Percentiles rank a stretch among this genome's conserved stretches.
phyloP scores from a whole-genome alignment of 345 rosid genomes.

The Jatropha curcas region DNA sequence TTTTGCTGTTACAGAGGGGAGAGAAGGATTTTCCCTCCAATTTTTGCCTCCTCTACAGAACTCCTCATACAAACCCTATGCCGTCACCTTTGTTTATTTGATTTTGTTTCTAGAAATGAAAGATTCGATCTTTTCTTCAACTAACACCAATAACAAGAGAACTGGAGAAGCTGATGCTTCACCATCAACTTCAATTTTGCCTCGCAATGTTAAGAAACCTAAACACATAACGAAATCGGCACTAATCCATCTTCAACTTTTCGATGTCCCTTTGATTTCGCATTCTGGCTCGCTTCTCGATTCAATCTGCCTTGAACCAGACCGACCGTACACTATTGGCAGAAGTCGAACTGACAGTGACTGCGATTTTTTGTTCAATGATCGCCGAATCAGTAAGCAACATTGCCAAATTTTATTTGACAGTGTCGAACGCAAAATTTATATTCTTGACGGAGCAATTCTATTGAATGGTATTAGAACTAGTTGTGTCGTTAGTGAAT shows the following conservation, averaged over 20 bases:
- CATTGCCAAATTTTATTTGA: slow-evolving; percentile 79
- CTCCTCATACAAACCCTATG: no score
- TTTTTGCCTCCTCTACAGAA: not conserved
- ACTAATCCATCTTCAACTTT: slow-evolving; percentile 37
- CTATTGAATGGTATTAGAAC: slow-evolving; percentile 10
- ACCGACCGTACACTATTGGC: slow-evolving; percentile 62
- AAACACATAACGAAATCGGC: slow-evolving; percentile 40
- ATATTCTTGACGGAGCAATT: slow-evolving; percentile 55
- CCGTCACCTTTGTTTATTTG: not conserved
- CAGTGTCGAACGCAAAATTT: slow-evolving; percentile 45
- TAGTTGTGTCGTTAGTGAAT: slow-evolving; percentile 35
- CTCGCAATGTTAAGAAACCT: slow-evolving; percentile 27
- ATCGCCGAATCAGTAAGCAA: slow-evolving; percentile 55
- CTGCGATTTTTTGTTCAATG: slow-evolving; percentile 52
- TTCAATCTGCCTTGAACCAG: slow-evolving; percentile 46
- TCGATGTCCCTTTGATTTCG: slow-evolving; percentile 57
- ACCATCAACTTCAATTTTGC: slow-evolving; percentile 4
- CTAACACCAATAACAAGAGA: slow-evolving; percentile 16
- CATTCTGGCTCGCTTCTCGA: slow-evolving; percentile 37
- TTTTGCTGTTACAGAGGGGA: not conserved
- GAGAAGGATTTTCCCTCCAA: not conserved
- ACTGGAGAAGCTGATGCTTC: slow-evolving; percentile 12
- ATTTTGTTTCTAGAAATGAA: slow-evolving; percentile 21
- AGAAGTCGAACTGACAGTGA: slow-evolving; percentile 49
- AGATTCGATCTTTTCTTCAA: slow-evolving; percentile 19